Conservation (phyloP, 108 stramenopile species). For the Chaetoceros muelleri region DNA sequence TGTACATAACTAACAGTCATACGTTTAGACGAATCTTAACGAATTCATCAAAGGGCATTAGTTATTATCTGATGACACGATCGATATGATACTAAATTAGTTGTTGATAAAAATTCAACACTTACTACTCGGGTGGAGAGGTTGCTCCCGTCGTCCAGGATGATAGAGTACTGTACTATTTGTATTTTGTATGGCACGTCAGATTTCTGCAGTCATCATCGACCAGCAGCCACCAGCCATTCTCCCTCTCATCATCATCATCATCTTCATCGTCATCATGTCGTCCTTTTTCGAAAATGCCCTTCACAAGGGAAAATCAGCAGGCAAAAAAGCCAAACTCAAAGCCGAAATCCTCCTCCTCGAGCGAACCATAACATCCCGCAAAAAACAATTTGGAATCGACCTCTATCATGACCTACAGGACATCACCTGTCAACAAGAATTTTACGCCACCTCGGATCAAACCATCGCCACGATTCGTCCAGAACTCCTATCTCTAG, state of each 20-base stretch:
- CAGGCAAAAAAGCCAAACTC: slow-evolving; percentile 52
- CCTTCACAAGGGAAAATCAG: slow-evolving; percentile 32
- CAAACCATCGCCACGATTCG: slow-evolving; percentile 45
- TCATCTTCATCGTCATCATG: background rate
- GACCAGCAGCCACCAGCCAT: too few species aligned
- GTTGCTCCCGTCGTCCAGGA: too few species aligned
- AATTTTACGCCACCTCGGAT: slow-evolving; percentile 69
- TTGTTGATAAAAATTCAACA: too few species aligned
- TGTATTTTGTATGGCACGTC: too few species aligned
- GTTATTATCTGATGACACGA: too few species aligned
- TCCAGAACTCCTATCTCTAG: slow-evolving; percentile 47
- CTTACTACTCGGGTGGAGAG: too few species aligned
- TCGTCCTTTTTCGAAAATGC: slow-evolving; percentile 15
- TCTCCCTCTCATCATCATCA: background rate
- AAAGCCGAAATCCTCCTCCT: slow-evolving; percentile 60
- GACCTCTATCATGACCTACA: slow-evolving; percentile 69
- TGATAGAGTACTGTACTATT: too few species aligned
- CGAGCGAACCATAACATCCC: slow-evolving; percentile 50
- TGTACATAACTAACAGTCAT: too few species aligned
- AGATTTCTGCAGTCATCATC: too few species aligned
- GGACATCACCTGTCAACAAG: slow-evolving; percentile 41
- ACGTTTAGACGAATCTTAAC: too few species aligned
- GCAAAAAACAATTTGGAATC: slow-evolving; percentile 64
- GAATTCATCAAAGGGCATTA: too few species aligned
- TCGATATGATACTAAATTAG: too few species aligned